Base-by-base conservation (phyloP, 805 yeast genomes). In the Ogataea naganishii region DNA sequence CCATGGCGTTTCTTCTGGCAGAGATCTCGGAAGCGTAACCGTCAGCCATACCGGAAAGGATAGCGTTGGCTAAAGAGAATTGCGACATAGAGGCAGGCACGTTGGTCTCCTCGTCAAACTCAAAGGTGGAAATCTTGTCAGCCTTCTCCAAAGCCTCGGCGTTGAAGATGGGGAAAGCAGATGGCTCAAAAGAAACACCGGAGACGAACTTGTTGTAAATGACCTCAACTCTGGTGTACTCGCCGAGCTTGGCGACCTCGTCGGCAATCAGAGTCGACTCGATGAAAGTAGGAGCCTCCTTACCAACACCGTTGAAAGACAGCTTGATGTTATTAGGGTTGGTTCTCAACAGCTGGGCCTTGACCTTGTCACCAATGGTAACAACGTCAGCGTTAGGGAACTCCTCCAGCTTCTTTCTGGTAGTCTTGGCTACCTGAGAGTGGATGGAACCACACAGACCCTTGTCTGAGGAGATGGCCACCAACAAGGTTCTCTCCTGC, bases 1-100 rank as follows among this genome's bases (percentile, higher is more conserved):
- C 98, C 98, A 89, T 89, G 48, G 98, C 97, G 60, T 85, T 89
- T 78, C 98, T 88, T 79, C 98, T 88, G 38, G 98, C 96, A 43
- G 94, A 80, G 46, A 88, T 74, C 72, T 89, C 98, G 36, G 97
- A 83, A 39, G 97, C 96, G 64, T 89, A 88, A 64, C 96, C 97
- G 60, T 92, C 96, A 43, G 96, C 89, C 72, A 88, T 73, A 38
- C 95, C 96, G 53, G 88, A 66, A 60, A 80, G 75, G 51, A 89
- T 72, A 52, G 85, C 75, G 75, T 84, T 88, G 44, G 97, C 88
- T 48, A 92, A 72, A 28, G 94, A 71, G 67, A 82, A 85, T 66
- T 88, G 94, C 43, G 94, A 60, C 26, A 66, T 53, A 42, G 82
- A 78, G 41, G 69, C 75, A 51, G 94, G 73, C 33, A 81, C 70